Evolutionary conservation across 768 basidiomycete species (phyloP), one percentile per base, ranked within the genome.

Genomic region (Pleurotus eryngii): DNA sequence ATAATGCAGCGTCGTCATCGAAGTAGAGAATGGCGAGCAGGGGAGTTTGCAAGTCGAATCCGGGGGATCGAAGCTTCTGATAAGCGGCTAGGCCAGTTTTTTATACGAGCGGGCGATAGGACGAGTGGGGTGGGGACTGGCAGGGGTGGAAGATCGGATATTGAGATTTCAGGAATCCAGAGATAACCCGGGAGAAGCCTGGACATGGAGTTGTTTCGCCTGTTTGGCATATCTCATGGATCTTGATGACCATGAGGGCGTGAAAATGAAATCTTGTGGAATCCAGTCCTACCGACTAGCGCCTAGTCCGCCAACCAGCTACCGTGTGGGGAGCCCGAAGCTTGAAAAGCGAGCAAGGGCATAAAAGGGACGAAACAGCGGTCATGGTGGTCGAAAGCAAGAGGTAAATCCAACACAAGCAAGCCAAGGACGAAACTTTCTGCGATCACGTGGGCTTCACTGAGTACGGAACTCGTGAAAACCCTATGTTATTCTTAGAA

Each of bases 121-220:
- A 39, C 51, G 38, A 22, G 35, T 54, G 51, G 39, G 51, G 35
- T 54, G 51, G 51, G 20, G 51, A 40, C 42, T 3, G 51, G 39
- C 42, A 11, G 51, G 42, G 30, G 11, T 35, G 30, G 5, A 6
- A 30, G 27, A 50, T 50, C 49, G 6, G 26, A 6, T 50, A n/a
- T 18, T 42, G n/a, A 54, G 51, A 54, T 54, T 54, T 54, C 51
- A 54, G 22, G 38, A 42, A 54, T 15, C 39, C 39, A 54, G 43
- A 22, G 39, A 37, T 40, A 54, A 39, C 20, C n/a, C 24, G 20
- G 46, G 14, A 24, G 18, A 48, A 48, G 46, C 14, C 17, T 11
- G 18, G 49, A 50, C 30, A 24, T 37, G n/a, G 24, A 50, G 22
- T 50, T 4, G 22, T 22, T n/a, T 50, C 49, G 49, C 49, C 30